Conservation (phyloP, 106 monocot species). For the Platanthera guangdongensis region DNA sequence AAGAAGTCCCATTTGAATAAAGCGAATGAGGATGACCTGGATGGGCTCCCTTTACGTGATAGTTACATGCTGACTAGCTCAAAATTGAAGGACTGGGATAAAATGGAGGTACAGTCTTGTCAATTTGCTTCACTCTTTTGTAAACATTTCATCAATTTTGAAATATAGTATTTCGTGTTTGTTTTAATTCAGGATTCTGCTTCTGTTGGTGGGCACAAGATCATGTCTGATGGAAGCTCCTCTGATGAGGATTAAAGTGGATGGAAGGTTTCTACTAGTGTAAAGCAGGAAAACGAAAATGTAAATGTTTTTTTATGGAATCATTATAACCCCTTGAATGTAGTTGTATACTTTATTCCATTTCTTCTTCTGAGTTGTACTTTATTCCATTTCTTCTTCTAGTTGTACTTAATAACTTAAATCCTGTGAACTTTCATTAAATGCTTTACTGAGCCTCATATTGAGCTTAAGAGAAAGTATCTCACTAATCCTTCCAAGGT, state of each 20-base stretch:
- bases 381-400: too few species aligned
- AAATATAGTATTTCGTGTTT: background rate
- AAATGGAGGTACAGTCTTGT: conserved; percentile 42
- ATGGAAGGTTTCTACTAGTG: background rate
- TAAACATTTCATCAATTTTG: background rate
- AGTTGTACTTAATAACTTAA: too few species aligned
- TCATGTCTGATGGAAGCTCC: conserved; percentile 8
- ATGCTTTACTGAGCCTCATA: too few species aligned
- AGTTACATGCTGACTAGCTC: conserved; percentile 73
- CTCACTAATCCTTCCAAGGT: too few species aligned
- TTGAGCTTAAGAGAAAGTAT: too few species aligned
- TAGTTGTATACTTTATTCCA: too few species aligned
- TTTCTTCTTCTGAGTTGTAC: too few species aligned
- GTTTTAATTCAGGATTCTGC: conserved; percentile 34
- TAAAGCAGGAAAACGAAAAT: background rate
- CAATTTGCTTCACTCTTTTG: background rate
- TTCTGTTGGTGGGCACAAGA: conserved; percentile 7
- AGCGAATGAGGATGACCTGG: conserved; percentile 39
- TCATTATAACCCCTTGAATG: too few species aligned
- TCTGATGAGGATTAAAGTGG: background rate
- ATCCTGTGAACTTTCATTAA: too few species aligned
- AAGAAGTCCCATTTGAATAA: conserved; percentile 17
- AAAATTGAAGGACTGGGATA: conserved; percentile 94
- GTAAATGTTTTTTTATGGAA: background rate
- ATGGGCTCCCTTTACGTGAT: conserved; percentile 80